These are phyloP conservation scores for Aspergillus clavatus DNA, from an alignment of 2,329 filamentous ascomycete genomes.

Conservation along the genomic window DNA sequence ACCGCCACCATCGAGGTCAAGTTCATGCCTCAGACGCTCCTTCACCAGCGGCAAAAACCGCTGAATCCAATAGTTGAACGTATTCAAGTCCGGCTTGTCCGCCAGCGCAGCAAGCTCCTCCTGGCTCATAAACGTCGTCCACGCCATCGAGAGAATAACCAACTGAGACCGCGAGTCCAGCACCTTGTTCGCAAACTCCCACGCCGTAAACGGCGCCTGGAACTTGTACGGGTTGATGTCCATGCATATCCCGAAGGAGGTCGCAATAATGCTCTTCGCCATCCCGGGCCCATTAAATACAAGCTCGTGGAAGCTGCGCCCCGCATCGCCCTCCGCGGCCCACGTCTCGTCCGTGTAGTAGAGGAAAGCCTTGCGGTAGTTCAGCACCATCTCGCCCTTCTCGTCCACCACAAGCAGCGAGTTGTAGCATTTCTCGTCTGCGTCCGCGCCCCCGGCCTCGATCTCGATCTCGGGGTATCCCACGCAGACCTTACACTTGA, in stretches of 20 bases:
- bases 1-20: constrained; percentile 19
- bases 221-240: constrained; percentile 61
- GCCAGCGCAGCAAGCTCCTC: constrained; percentile 45
- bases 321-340: constrained; percentile 50
- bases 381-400: constrained; percentile 49
- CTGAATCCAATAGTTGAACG: constrained; percentile 60
- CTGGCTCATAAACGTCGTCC: constrained; percentile 50
- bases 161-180: constrained; percentile 46
- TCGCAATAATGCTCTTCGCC: constrained; percentile 29
- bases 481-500: constrained; percentile 58
- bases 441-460: background rate
- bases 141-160: constrained; percentile 60
- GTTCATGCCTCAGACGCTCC: constrained; percentile 25
- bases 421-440: constrained; percentile 51
- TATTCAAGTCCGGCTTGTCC: constrained; percentile 52
- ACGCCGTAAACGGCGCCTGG: constrained; percentile 52
- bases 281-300: constrained; percentile 11
- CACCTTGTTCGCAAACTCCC: constrained; percentile 57
- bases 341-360: constrained; percentile 65
- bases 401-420: constrained; percentile 55
- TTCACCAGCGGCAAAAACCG: constrained; percentile 51
- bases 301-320: constrained; percentile 29
- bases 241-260: constrained; percentile 49
- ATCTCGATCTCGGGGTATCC: constrained; percentile 55
- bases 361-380: constrained; percentile 61